Evolutionary conservation across 495 filamentous ascomycete genomes (phyloP).

Genomic region (Daldinia concentrica): DNA sequence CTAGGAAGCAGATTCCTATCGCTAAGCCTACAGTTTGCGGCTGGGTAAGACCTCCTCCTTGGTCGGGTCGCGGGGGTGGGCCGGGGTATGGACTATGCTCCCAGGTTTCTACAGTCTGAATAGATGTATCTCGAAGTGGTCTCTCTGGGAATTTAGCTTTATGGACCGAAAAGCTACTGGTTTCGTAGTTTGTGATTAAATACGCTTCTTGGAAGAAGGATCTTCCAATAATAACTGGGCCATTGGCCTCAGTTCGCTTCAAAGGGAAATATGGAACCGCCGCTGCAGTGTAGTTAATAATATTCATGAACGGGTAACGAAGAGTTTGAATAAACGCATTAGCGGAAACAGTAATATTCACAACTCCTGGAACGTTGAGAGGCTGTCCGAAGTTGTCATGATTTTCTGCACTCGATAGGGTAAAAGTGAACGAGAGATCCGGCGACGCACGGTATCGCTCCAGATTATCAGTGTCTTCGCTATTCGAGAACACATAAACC

Average conservation of each 20-base stretch:
- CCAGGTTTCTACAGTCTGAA: conserved; percentile 59
- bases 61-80: conserved; percentile 31
- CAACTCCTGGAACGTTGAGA: conserved; percentile 55
- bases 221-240: conserved; percentile 72
- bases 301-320: conserved; percentile 63
- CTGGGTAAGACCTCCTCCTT: conserved; percentile 55
- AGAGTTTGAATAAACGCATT: conserved; percentile 70
- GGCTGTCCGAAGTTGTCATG: conserved; percentile 54
- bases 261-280: conserved; percentile 71
- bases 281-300: conserved; percentile 54
- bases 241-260: conserved; percentile 56
- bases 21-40: conserved; percentile 52
- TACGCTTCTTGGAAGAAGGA: conserved; percentile 77
- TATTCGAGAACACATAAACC: conserved; percentile 52
- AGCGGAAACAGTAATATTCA: conserved; percentile 71
- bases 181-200: conserved; percentile 72
- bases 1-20: conserved; percentile 55
- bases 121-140: conserved; percentile 53
- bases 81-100: conserved; percentile 57
- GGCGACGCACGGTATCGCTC: conserved; percentile 53
- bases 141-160: conserved; percentile 63
- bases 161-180: conserved; percentile 66
- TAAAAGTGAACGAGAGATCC: conserved; percentile 67
- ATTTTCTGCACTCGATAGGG: conserved; percentile 61
- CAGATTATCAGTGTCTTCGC: conserved; percentile 36